A percentile compares a stretch with the other conserved stretches of the same genome.
phyloP scores from a whole-genome alignment of 495 filamentous ascomycete genomes.

The Lichenothelia convexa region DNA sequence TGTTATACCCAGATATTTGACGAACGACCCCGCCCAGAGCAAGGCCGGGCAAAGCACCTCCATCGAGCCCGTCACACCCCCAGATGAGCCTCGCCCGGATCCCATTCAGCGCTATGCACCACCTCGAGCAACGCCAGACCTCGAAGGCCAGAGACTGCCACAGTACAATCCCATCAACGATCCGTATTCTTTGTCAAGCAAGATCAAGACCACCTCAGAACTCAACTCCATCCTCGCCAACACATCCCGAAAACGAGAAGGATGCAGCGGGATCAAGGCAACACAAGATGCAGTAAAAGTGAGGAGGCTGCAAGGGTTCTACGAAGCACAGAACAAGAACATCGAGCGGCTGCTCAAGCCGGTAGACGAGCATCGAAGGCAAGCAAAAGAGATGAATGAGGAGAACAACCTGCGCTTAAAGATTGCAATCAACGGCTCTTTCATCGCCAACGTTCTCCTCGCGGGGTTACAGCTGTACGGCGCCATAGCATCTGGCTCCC shows the following conservation, averaged over 20 bases:
- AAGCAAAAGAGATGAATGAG: slow-evolving; percentile 59
- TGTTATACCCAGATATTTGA: slow-evolving; percentile 3
- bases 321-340: slow-evolving; percentile 79
- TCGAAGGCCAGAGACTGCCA: slow-evolving; percentile 46
- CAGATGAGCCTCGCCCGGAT: neutral
- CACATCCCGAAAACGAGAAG: slow-evolving; percentile 57
- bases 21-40: slow-evolving; percentile 12
- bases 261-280: slow-evolving; percentile 25
- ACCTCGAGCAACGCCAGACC: slow-evolving; percentile 26
- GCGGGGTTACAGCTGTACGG: slow-evolving; percentile 74
- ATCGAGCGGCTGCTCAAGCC: slow-evolving; percentile 84
- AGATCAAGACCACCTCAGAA: slow-evolving; percentile 60
- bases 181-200: slow-evolving; percentile 63
- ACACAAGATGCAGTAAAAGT: slow-evolving; percentile 25
- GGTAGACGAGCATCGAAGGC: slow-evolving; percentile 72
- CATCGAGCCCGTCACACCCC: slow-evolving; percentile 27
- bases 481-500: slow-evolving; percentile 64
- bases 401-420: slow-evolving; percentile 69
- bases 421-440: slow-evolving; percentile 82
- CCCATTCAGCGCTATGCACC: neutral
- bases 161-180: slow-evolving; percentile 47
- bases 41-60: slow-evolving; percentile 23
- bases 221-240: slow-evolving; percentile 68
- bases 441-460: slow-evolving; percentile 66
- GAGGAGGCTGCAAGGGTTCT: slow-evolving; percentile 64